Conservation (phyloP, 768 basidiomycete species). For the Rhodotorula babjevae region DNA sequence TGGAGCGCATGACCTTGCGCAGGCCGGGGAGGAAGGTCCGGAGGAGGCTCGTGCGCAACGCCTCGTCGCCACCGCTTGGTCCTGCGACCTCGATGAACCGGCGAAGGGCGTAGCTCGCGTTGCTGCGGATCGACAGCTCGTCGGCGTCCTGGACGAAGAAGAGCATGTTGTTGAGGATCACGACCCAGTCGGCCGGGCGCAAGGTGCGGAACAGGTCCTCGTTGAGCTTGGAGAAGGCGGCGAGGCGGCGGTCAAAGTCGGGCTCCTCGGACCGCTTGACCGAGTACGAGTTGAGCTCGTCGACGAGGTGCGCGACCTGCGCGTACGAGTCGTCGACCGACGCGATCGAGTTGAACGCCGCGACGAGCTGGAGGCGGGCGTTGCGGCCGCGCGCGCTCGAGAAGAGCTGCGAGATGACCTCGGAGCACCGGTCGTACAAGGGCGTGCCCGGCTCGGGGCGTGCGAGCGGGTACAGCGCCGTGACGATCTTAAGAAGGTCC, state of each 20-base stretch:
- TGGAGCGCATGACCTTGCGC: conserved; percentile 71
- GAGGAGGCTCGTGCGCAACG: conserved; percentile 56
- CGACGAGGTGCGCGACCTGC: conserved; percentile 57
- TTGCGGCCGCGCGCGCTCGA: conserved; percentile 66
- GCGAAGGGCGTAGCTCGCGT: conserved; percentile 68
- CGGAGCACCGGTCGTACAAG: conserved; percentile 51
- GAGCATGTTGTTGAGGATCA: conserved; percentile 74
- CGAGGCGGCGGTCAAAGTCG: conserved; percentile 79
- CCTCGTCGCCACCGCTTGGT: conserved; percentile 43
- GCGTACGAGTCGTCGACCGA: conserved; percentile 53
- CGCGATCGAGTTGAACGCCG: conserved; percentile 59
- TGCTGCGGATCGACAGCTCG: conserved; percentile 79
- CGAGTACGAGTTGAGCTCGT: conserved; percentile 77
- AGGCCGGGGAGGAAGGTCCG: conserved; percentile 65
- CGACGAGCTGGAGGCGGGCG: conserved; percentile 65
- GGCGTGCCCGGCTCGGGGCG: conserved; percentile 33
- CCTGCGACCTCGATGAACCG: conserved; percentile 62
- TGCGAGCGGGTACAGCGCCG: conserved; percentile 59
- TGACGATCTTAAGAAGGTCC: conserved; percentile 68
- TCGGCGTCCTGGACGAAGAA: conserved; percentile 72
- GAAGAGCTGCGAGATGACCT: conserved; percentile 70
- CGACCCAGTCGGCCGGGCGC: conserved; percentile 63
- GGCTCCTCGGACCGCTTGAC: conserved; percentile 77
- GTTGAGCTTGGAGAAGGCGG: conserved; percentile 69
- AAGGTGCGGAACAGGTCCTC: conserved; percentile 57